Evolutionary conservation across 1,284 basidiomycete species (phyloP), one percentile per base, ranked within the genome.

Genomic region (Sanguinoderma infundibulare): DNA sequence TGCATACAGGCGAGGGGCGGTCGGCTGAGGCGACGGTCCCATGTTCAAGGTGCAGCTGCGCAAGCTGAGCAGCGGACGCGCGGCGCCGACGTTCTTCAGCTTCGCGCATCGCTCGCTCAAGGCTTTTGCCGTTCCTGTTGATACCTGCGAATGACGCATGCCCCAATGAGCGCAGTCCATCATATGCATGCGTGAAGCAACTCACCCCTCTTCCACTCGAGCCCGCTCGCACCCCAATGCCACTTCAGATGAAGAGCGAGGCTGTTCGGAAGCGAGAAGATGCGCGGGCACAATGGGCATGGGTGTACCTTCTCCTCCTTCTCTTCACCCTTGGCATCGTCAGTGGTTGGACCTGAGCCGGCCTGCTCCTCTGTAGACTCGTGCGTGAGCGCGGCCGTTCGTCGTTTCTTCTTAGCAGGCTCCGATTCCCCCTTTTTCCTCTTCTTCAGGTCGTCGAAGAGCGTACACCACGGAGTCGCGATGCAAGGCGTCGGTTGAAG

Each of bases 171-270:
- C 39, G 35, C 56, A 40, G 26, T 24, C 32, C 34, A 36, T n/a
- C 28, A 15, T n/a, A 46, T 20, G 15, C 35, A 46, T 8, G n/a
- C 39, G 20, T 9, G 28, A 3, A 30, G 34, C 15, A 3, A 58
- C 61, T 50, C 59, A 69, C 66, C 67, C 38, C 54, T 51, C 50
- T 59, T 67, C 69, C 69, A 69, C 17, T 64, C 65, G 1, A 69
- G 53, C 12, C 55, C 40, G 4, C 53, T 67, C 32, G 65, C 62
- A n/a, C 69, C 69, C 63, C 66, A 71, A 36, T 75, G 74, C 73
- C 73, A 75, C 56, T 74, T 74, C 10, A 74, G 60, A 51, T 75
- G 74, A 9, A 74, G 62, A n/a, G 72, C 69, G 12, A 75, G 67
- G 3, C 72, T 67, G 39, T 75, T 74, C 6, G 72, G 65, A 14